phyloP scores from a whole-genome alignment of 805 yeast genomes.

The Priceomyces medius region DNA sequence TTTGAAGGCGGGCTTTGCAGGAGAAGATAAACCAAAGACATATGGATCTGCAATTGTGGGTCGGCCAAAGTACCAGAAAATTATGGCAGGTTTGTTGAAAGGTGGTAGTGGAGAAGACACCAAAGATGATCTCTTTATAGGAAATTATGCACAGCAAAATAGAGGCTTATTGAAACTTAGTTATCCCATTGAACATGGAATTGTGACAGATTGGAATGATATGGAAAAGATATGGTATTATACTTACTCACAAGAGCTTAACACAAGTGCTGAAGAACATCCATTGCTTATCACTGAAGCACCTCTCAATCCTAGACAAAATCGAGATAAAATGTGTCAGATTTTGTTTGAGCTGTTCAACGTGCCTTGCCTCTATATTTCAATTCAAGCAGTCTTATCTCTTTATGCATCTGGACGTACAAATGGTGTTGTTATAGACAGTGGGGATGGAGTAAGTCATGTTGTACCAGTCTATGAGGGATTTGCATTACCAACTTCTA shows the following conservation, averaged over 20 bases:
- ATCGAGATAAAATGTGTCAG: constrained; percentile 63
- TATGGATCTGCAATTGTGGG: constrained; percentile 71
- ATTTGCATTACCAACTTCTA: constrained; percentile 70
- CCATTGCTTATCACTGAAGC: constrained; percentile 88
- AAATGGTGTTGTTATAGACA: constrained; percentile 84
- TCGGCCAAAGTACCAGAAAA: constrained; percentile 75
- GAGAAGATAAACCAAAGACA: constrained; percentile 76
- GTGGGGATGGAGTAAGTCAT: constrained; percentile 92
- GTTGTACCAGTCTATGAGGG: constrained; percentile 91
- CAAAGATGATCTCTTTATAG: constrained; percentile 65
- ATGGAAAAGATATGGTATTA: constrained; percentile 84
- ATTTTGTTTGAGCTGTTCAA: constrained; percentile 69
- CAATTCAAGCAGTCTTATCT: constrained; percentile 76
- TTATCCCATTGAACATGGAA: constrained; percentile 89
- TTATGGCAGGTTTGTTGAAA: constrained; percentile 59
- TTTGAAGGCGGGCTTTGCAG: constrained; percentile 89
- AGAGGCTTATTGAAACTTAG: constrained; percentile 72
- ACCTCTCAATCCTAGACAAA: constrained; percentile 68
- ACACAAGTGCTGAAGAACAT: constrained; percentile 70
- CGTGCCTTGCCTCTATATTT: constrained; percentile 71
- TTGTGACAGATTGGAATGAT: constrained; percentile 99
- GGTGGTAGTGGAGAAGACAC: constrained; percentile 7
- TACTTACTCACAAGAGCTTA: constrained; percentile 57
- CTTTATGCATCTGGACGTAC: constrained; percentile 88
- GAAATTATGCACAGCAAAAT: constrained; percentile 68